Percentiles rank a stretch among this genome's conserved stretches.
phyloP scores from a whole-genome alignment of 768 basidiomycete species.

The Guyanaporus albipodus region DNA sequence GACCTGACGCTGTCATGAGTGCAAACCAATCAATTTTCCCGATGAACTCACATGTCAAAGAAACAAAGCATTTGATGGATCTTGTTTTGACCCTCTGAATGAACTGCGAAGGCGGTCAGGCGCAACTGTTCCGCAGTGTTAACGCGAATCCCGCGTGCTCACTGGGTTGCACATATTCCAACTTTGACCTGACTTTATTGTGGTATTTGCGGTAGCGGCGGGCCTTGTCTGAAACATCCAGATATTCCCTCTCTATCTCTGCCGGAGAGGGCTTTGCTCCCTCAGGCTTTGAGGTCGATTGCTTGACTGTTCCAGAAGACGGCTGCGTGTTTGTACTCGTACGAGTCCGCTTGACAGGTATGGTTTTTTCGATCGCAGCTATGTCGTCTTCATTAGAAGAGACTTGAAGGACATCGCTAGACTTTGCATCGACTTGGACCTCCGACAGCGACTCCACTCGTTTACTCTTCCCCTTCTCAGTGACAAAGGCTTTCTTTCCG shows the following conservation, averaged over 20 bases:
- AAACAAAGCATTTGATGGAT: conserved; percentile 70
- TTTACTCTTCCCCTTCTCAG: conserved; percentile 10
- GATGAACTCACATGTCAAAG: conserved; percentile 63
- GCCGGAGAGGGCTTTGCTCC: not conserved
- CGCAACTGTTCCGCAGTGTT: not conserved
- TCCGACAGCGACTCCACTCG: not conserved
- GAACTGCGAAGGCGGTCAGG: conserved; percentile 45
- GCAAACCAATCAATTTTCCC: not conserved
- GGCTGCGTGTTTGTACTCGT: conserved; percentile 19
- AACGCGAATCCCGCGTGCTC: conserved; percentile 28
- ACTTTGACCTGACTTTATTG: conserved; percentile 44
- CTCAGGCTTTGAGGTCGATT: conserved; percentile 2
- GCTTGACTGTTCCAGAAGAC: conserved; percentile 3
- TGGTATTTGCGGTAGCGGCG: conserved; percentile 51
- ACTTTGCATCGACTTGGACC: not conserved
- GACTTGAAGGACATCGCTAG: conserved; percentile 8
- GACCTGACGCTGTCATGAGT: conserved; percentile 41
- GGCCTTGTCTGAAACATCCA: conserved; percentile 47
- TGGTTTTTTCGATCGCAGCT: not conserved
- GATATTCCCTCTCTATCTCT: conserved; percentile 19
- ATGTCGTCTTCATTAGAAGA: conserved; percentile 21
- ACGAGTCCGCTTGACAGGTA: conserved; percentile 25
- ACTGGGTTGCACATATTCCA: conserved; percentile 60
- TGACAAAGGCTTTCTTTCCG: conserved; percentile 4
- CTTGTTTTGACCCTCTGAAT: conserved; percentile 55